phyloP scores from a whole-genome alignment of 2,329 filamentous ascomycete genomes.

The Exophiala sp. region DNA sequence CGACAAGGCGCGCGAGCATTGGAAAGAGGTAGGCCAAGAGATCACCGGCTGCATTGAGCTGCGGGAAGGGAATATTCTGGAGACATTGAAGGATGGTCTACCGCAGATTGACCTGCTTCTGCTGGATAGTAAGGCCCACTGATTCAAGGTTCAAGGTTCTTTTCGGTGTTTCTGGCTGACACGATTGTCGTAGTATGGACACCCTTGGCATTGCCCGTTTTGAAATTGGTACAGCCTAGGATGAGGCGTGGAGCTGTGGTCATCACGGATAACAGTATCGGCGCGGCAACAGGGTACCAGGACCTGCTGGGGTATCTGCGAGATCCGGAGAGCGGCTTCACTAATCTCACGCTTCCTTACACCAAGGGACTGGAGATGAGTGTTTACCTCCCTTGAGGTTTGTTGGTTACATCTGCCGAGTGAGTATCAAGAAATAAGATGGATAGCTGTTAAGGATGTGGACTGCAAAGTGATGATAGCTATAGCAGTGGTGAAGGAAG shows the following conservation, averaged over 20 bases:
- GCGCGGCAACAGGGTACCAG: constrained; percentile 31
- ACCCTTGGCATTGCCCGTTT: constrained; percentile 35
- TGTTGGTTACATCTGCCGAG: no score
- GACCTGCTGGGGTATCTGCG: constrained; percentile 31
- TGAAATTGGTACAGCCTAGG: constrained; percentile 35
- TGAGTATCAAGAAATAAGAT: no score
- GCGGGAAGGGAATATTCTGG: constrained; percentile 36
- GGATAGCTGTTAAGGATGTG: no score
- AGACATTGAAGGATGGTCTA: constrained; percentile 35
- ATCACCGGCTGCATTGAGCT: constrained; percentile 36
- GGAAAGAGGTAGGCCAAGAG: constrained; percentile 33
- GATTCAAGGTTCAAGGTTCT: no score
- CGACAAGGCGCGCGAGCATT: constrained; percentile 32
- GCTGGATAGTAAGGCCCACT: constrained; percentile 29
- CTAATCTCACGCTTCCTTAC: constrained; percentile 45
- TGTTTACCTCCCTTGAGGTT: constrained; percentile 32
- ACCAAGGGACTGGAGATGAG: constrained; percentile 44
- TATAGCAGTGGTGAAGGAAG: no score
- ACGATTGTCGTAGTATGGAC: constrained; percentile 35
- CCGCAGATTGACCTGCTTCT: constrained; percentile 35
- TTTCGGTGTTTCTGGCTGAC: no score
- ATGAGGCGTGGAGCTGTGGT: constrained; percentile 36
- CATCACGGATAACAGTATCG: constrained; percentile 36
- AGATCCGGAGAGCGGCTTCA: constrained; percentile 45
- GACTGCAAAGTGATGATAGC: no score